Base-by-base conservation (phyloP, 1,284 basidiomycete species). In the Sutorius eximius region DNA sequence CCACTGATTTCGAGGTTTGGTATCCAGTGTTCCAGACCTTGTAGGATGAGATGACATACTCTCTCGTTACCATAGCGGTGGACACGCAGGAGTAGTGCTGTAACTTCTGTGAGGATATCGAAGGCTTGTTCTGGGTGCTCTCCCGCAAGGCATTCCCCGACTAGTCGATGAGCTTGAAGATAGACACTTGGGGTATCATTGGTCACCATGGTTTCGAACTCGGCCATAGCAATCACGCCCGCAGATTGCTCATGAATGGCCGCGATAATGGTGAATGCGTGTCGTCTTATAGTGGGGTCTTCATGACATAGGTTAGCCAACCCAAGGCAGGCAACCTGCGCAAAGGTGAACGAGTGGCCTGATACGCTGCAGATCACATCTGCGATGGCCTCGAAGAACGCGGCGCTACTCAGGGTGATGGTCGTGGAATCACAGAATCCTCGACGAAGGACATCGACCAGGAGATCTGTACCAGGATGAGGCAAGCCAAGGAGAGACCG, bases 231-330 rank as follows among this genome's bases (percentile, higher is more conserved):
- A 44, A 86, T 73, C 36, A 85, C 71, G 27, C 87, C 82, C 45
- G 77, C 75, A 20, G 77, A 76, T 65, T 86, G 84, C 41, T 84
- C 81, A 58, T 91, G 86, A 43, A 89, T 80, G 18, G 82, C 80
- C 61, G 91, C 86, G n/a, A 95, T 76, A 56, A 93, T 82, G 56
- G 85, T 80, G 69, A 95, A 89, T 1, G 95, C 89, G 45, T 82
- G 82, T n/a, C 82, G 80, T 7, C 95, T 86, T 42, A 89, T 84
- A 30, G 80, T 76, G 2, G 79, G 64, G 32, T 84, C 79, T 3
- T 85, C 82, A 69, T 96, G 91, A 34, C 91, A 90, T 3, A 98
- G 80, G 69, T 96, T 96, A 20, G 91, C 86, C 11, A 97, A 74
- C 0, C 89, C 90, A 5, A 96, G 77, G 62, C 89, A 95, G n/a